phyloP scores from a whole-genome alignment of 768 basidiomycete genomes.

The Pleurotus tuoliensis region DNA sequence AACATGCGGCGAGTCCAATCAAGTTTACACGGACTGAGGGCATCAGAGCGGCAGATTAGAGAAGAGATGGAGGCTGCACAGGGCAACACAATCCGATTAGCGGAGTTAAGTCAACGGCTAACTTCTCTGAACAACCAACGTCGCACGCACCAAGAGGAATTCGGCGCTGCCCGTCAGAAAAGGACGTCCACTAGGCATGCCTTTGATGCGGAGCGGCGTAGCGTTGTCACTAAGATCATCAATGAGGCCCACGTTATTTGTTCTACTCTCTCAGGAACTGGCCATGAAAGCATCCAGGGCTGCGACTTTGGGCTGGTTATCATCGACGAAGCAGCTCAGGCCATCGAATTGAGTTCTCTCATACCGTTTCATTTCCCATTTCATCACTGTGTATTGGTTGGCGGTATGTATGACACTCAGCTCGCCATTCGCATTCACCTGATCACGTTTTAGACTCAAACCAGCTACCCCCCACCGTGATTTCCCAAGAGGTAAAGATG shows the following conservation, averaged over 20 bases:
- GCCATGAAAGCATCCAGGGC: slow-evolving; percentile 78
- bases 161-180: slow-evolving; percentile 79
- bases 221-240: slow-evolving; percentile 70
- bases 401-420: slow-evolving; percentile 24
- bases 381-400: slow-evolving; percentile 87
- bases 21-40: slow-evolving; percentile 61
- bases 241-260: slow-evolving; percentile 92
- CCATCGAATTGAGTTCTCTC: slow-evolving; percentile 90
- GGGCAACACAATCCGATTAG: slow-evolving; percentile 51
- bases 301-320: slow-evolving; percentile 94
- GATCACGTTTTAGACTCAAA: slow-evolving; percentile 55
- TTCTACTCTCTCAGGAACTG: slow-evolving; percentile 88
- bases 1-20: slow-evolving; percentile 42
- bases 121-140: slow-evolving; percentile 58
- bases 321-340: slow-evolving; percentile 97
- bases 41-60: slow-evolving; percentile 57
- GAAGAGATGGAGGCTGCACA: slow-evolving; percentile 59
- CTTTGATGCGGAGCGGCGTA: slow-evolving; percentile 77
- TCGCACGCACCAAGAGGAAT: slow-evolving; percentile 57
- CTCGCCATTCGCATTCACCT: neutral
- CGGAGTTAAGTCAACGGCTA: slow-evolving; percentile 69
- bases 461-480: slow-evolving; percentile 89
- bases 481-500: slow-evolving; percentile 39
- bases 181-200: slow-evolving; percentile 77
- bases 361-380: slow-evolving; percentile 92